phyloP scores from a whole-genome alignment of 805 yeast genomes.

The Wickerhamiella domercqiae region DNA sequence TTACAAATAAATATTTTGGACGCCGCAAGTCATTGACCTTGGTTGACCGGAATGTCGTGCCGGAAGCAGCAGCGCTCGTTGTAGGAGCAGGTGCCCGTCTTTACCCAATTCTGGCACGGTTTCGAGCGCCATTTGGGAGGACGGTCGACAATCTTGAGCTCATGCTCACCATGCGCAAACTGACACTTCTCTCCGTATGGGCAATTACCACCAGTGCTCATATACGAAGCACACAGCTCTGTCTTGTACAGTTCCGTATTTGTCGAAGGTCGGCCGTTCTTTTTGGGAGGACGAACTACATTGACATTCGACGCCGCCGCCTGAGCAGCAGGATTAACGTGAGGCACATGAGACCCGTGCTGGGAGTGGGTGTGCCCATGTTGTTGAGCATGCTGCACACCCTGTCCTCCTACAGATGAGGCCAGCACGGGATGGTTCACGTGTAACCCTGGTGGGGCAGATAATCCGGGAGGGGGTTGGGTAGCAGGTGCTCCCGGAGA shows the following conservation, averaged over 20 bases:
- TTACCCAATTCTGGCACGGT: slow-evolving; percentile 79
- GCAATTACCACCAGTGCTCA: slow-evolving; percentile 52
- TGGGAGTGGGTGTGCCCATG: slow-evolving; percentile 1
- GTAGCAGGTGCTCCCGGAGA: no score
- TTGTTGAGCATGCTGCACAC: slow-evolving; percentile 3
- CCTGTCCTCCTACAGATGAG: neutral
- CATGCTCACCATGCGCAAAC: slow-evolving; percentile 80
- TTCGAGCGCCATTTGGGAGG: slow-evolving; percentile 81
- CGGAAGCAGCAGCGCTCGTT: slow-evolving; percentile 87
- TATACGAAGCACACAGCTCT: slow-evolving; percentile 70
- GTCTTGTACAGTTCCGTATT: slow-evolving; percentile 72
- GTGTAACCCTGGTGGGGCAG: no score
- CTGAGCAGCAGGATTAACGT: slow-evolving; percentile 2
- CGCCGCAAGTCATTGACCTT: neutral
- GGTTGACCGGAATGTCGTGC: slow-evolving; percentile 31
- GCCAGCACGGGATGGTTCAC: no score
- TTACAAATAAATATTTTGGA: neutral
- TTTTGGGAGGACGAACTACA: slow-evolving; percentile 13
- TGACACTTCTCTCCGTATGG: slow-evolving; percentile 88
- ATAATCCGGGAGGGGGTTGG: neutral
- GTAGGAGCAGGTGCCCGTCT: slow-evolving; percentile 69
- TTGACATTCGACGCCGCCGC: neutral
- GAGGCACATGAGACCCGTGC: slow-evolving; percentile 5
- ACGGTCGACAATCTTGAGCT: slow-evolving; percentile 55
- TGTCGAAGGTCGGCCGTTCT: slow-evolving; percentile 23